These are phyloP conservation scores for Coniochaeta hoffmannii DNA, from an alignment of 2,329 filamentous ascomycete genomes.

Conservation along the genomic window DNA sequence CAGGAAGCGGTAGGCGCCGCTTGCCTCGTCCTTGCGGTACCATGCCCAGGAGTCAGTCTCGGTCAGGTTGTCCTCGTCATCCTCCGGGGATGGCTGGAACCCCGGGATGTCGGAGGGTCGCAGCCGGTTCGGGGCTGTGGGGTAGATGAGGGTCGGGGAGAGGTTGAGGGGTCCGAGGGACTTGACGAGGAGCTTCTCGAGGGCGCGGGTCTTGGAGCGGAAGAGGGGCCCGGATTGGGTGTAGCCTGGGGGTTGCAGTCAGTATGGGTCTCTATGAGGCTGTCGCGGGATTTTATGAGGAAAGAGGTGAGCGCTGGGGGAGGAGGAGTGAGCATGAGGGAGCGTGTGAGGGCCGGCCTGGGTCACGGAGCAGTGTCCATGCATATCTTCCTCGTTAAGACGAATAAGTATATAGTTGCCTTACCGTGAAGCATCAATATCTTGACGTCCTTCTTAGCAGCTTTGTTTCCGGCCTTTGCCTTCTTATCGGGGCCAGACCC, in stretches of 20 bases:
- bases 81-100: constrained; percentile 29
- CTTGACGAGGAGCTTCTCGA: constrained; percentile 75
- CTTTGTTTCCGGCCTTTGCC: constrained; percentile 10
- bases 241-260: constrained; percentile 53
- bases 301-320: constrained; percentile 1
- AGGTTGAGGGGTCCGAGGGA: constrained; percentile 54
- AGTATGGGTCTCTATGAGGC: not conserved
- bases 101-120: constrained; percentile 61
- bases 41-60: constrained; percentile 69
- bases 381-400: too few relatives aligned
- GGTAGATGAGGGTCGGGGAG: constrained; percentile 54
- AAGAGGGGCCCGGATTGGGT: constrained; percentile 86
- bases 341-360: not conserved
- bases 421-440: constrained; percentile 72
- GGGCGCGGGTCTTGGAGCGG: constrained; percentile 78
- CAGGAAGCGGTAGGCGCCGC: constrained; percentile 59
- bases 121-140: constrained; percentile 60
- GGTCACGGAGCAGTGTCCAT: not conserved
- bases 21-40: constrained; percentile 66
- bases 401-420: constrained; percentile 8
- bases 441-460: constrained; percentile 46
- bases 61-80: constrained; percentile 29
- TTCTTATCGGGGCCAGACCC: constrained; percentile 1
- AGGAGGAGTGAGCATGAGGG: constrained; percentile 2
- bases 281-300: not conserved